A percentile compares a stretch with the other conserved stretches of the same genome.
Conservation (phyloP, 768 basidiomycete species). For the Russula foetens region DNA sequence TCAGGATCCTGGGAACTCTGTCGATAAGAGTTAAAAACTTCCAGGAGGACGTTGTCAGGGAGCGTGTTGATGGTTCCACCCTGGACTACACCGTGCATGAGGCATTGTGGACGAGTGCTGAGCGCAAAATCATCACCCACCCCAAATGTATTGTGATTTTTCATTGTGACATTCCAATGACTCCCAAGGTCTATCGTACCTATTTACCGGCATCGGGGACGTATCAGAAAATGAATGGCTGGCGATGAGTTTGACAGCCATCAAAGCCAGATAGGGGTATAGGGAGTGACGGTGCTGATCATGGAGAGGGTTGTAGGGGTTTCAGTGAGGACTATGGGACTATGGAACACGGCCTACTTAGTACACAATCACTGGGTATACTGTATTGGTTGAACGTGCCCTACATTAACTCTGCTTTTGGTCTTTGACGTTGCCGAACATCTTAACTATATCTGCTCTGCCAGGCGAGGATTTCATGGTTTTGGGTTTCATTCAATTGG, state of each 20-base stretch:
- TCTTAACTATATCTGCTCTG: too few relatives aligned
- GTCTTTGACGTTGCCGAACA: too few relatives aligned
- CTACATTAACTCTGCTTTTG: too few relatives aligned
- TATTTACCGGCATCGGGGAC: background rate
- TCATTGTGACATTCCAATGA: background rate
- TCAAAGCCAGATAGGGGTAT: background rate
- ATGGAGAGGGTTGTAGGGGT: background rate
- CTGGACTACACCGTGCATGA: background rate
- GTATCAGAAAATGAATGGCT: background rate
- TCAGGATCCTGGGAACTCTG: background rate
- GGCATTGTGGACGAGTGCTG: background rate
- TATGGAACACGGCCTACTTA: too few relatives aligned
- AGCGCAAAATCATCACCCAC: background rate
- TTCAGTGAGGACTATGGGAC: background rate
- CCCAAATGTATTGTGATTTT: background rate
- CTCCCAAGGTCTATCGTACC: too few relatives aligned
- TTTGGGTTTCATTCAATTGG: too few relatives aligned
- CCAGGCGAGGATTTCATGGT: too few relatives aligned
- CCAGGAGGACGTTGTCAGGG: background rate
- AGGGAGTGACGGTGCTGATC: background rate
- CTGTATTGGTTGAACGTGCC: too few relatives aligned
- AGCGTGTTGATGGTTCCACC: background rate
- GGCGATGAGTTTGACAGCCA: background rate
- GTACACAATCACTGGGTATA: too few relatives aligned
- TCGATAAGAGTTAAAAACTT: background rate